These are phyloP conservation scores for Trichaptum fuscoviolaceum DNA, from an alignment of 768 basidiomycete genomes.

Conservation along the genomic window DNA sequence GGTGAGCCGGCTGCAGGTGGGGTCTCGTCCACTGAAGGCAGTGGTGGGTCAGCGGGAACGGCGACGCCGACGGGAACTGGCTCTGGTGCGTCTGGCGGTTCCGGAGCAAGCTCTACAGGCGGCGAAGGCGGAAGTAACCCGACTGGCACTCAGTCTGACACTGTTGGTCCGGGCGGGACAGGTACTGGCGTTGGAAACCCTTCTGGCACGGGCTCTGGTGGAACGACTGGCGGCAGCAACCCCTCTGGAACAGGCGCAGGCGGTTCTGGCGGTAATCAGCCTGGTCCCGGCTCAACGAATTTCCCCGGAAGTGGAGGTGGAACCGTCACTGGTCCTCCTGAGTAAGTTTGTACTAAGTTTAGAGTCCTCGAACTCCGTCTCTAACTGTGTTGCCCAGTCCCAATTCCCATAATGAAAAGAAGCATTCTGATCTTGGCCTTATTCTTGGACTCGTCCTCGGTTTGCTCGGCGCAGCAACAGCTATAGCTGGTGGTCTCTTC, in stretches of 20 bases:
- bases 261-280: not conserved
- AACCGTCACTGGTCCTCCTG: not conserved
- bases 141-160: too few species aligned
- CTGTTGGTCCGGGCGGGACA: not conserved
- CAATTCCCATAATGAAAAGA: not conserved
- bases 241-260: not conserved
- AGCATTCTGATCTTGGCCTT: not conserved
- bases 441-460: not conserved
- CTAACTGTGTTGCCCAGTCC: not conserved
- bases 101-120: too few species aligned
- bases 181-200: not conserved
- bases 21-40: not conserved
- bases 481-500: not conserved
- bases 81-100: not conserved
- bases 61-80: slow-evolving; percentile 19
- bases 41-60: not conserved
- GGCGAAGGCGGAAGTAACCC: too few species aligned
- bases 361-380: not conserved
- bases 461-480: not conserved
- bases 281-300: not conserved
- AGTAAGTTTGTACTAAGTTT: not conserved
- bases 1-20: slow-evolving; percentile 8
- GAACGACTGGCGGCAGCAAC: not conserved
- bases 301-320: not conserved
- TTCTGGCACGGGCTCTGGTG: not conserved